Base-by-base conservation (phyloP, 2,329 filamentous ascomycete species). In the Laburnicola sp. region DNA sequence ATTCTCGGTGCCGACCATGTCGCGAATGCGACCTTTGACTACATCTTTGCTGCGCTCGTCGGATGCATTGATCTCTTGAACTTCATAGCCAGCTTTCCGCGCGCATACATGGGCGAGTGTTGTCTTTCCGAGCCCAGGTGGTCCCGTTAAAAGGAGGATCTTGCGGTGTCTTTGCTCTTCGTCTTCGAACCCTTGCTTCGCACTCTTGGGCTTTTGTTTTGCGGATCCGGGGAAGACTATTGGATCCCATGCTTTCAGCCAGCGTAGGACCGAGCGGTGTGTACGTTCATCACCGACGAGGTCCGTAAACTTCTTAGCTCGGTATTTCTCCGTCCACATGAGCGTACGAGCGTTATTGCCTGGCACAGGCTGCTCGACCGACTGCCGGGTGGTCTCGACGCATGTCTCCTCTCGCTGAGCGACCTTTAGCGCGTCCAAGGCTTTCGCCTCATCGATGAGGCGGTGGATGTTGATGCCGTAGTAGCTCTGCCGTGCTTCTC, bases 321-420 rank as follows among this genome's bases (percentile, higher is more conserved):
- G 86, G 69, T 99, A 99, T 70, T 99, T 99, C 69, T 99, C 94
- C 0, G 93, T 96, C 94, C 94, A 99, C 68, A 99, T 78, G 28
- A 90, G 72, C 0, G 84, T 81, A 56, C 65, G 71, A 21, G 55
- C 65, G 11, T 57, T 62, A 54, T 73, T 76, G 6, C 56, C 60
- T 30, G 25, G 42, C 28, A 44, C 32, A 7, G 62, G 48, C 3
- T 68, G 58, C 56, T 81, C 79, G 4, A 77, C 60, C 0, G 76
- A 74, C 41, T 30, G 66, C 62, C 59, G 57, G 11, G 68, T 65
- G 9, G 62, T 51, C 6, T 73, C 61, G 1, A 60, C 45, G 8
- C 69, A 45, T 2, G 44, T 42, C 34, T 65, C 40, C 22, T 59
- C 53, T 36, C 41, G 55, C 2, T 42, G 74, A 47, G 65, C 55